Conservation (phyloP, 2,329 filamentous ascomycete species). For the Beauveria caledonica region DNA sequence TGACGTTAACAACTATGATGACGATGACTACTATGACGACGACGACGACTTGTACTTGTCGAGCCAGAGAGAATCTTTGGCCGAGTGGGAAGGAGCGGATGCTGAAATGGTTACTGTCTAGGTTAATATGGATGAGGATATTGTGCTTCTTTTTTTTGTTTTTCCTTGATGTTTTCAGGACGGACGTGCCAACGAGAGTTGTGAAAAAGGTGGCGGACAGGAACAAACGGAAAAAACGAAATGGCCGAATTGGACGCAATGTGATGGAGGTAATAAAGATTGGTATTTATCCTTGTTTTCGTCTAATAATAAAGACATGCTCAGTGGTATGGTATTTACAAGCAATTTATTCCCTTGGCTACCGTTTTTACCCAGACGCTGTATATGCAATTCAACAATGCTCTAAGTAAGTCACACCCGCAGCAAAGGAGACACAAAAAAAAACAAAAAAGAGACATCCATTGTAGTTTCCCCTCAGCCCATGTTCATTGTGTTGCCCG, state of each 20-base stretch:
- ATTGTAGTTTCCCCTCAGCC: constrained; percentile 32
- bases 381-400: not conserved
- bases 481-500: constrained; percentile 76
- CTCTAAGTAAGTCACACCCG: not conserved
- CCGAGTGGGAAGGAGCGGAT: not conserved
- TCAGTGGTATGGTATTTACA: not conserved
- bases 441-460: no score
- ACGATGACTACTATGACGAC: constrained; percentile 1
- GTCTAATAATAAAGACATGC: no score
- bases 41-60: not conserved
- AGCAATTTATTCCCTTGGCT: not conserved
- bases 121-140: not conserved
- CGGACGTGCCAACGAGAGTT: not conserved
- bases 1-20: constrained; percentile 7
- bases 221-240: no score
- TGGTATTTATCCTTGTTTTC: not conserved
- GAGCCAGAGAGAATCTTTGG: not conserved
- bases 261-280: not conserved
- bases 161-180: not conserved
- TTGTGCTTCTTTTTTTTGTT: not conserved
- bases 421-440: no score
- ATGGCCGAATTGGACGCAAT: no score
- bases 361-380: not conserved
- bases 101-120: not conserved
- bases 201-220: not conserved